Conservation (phyloP, 495 filamentous ascomycete species). For the Evernia prunastri region DNA sequence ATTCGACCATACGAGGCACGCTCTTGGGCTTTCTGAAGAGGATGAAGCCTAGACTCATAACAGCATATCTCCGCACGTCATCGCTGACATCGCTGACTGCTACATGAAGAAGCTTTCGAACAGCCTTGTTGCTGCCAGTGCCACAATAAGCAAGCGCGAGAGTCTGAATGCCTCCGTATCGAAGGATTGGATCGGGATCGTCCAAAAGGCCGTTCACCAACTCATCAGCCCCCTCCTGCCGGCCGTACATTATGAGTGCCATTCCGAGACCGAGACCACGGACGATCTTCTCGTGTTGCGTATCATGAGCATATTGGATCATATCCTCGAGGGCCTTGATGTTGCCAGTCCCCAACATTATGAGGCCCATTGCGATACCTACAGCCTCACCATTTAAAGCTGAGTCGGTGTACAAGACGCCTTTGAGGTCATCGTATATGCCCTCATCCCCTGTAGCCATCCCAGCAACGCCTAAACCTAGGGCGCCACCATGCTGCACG, state of each 20-base stretch:
- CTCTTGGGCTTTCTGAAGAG: conserved; percentile 96
- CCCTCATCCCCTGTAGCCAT: conserved; percentile 91
- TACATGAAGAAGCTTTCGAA: conserved; percentile 92
- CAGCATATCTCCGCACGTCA: conserved; percentile 92
- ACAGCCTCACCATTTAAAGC: conserved; percentile 96
- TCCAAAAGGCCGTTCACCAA: conserved; percentile 88
- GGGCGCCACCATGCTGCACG: conserved; percentile 90
- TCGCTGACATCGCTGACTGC: conserved; percentile 98
- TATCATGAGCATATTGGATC: conserved; percentile 96
- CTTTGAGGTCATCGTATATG: conserved; percentile 86
- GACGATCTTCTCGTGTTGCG: conserved; percentile 97
- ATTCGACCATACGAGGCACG: conserved; percentile 98
- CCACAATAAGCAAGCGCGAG: conserved; percentile 96
- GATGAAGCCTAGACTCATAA: conserved; percentile 98
- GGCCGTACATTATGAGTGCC: conserved; percentile 96
- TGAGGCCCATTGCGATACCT: conserved; percentile 88
- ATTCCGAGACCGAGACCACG: conserved; percentile 92
- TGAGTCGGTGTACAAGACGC: conserved; percentile 82
- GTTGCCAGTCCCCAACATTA: conserved; percentile 95
- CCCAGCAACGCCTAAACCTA: conserved; percentile 92
- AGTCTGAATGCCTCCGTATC: conserved; percentile 99
- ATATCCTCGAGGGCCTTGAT: conserved; percentile 86
- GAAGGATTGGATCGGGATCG: conserved; percentile 86
- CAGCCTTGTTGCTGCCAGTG: conserved; percentile 95
- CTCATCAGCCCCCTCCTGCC: conserved; percentile 90